Conservation (phyloP, 805 yeast genomes). For the Lachancea quebecensis region DNA sequence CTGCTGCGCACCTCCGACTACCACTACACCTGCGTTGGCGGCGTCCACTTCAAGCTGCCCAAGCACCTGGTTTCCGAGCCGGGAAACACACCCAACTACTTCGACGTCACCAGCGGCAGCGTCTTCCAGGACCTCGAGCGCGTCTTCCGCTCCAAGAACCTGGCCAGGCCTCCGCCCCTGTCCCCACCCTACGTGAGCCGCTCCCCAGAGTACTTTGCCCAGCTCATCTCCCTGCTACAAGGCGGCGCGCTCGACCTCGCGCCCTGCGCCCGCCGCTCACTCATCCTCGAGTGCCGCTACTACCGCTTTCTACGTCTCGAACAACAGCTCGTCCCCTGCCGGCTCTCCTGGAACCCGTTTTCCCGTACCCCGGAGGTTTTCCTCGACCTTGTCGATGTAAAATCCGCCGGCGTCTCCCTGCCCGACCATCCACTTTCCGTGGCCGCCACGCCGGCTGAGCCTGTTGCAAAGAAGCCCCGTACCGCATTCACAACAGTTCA, state of each 20-base stretch:
- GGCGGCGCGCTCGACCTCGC: constrained; percentile 48
- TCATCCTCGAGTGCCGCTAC: constrained; percentile 67
- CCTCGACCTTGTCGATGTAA: constrained; percentile 42
- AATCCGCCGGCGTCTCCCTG: constrained; percentile 31
- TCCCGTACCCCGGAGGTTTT: constrained; percentile 49
- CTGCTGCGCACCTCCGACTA: constrained; percentile 47
- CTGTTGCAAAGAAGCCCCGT: constrained; percentile 13
- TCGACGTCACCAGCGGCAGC: constrained; percentile 53
- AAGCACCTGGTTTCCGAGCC: constrained; percentile 44
- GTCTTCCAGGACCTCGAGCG: constrained; percentile 45
- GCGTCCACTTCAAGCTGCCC: constrained; percentile 51
- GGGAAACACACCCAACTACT: constrained; percentile 76
- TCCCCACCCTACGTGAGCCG: constrained; percentile 47
- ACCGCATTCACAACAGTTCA: constrained; percentile 17
- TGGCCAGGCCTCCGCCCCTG: constrained; percentile 75
- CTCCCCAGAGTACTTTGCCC: constrained; percentile 47
- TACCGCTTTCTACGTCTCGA: constrained; percentile 71
- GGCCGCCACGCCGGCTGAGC: constrained; percentile 12
- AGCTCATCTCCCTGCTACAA: constrained; percentile 46
- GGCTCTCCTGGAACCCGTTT: constrained; percentile 47
- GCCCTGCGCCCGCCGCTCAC: constrained; percentile 48
- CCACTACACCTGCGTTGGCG: constrained; percentile 51
- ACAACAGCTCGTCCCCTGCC: constrained; percentile 54
- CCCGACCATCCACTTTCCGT: background rate
- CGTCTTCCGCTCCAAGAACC: constrained; percentile 32